A percentile compares a stretch with the other conserved stretches of the same genome.
Evolutionary conservation across 140 eudicot genomes (phyloP).

Genomic region (Ambrosia hybrid): DNA sequence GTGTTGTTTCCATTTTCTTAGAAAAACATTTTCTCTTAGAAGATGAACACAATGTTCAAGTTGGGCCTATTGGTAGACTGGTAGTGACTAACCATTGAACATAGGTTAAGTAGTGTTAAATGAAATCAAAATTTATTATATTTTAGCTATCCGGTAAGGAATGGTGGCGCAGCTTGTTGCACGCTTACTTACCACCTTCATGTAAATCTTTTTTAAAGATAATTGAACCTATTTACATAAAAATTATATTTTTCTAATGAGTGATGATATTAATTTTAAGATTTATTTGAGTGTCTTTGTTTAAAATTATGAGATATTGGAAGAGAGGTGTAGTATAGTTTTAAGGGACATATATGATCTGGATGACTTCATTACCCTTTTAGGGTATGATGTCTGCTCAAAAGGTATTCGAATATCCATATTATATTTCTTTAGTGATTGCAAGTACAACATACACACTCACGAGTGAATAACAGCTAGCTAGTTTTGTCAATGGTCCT

Average conservation of each 20-base stretch:
- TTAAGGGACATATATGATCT: not conserved
- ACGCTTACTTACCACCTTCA: too few species aligned
- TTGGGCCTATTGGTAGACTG: not conserved
- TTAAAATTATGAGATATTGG: not conserved
- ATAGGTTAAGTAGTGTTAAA: too few species aligned
- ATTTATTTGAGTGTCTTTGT: not conserved
- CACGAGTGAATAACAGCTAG: not conserved
- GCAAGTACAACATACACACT: conserved; percentile 6
- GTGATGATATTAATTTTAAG: not conserved
- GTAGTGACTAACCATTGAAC: not conserved
- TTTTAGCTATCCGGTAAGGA: too few species aligned
- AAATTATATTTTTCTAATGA: not conserved
- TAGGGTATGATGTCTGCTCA: conserved; percentile 9
- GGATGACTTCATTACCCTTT: conserved; percentile 7
- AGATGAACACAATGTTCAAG: not conserved
- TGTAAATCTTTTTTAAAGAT: too few species aligned
- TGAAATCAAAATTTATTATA: too few species aligned
- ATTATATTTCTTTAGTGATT: conserved; percentile 24
- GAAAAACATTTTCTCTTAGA: not conserved
- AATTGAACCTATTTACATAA: too few species aligned
- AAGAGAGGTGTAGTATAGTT: not conserved
- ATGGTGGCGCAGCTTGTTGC: too few species aligned
- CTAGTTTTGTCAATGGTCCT: not conserved
- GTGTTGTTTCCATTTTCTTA: conserved; percentile 36
- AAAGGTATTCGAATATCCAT: not conserved